These are phyloP conservation scores for Trametes elegans DNA, from an alignment of 768 basidiomycete species.

Conservation along the genomic window DNA sequence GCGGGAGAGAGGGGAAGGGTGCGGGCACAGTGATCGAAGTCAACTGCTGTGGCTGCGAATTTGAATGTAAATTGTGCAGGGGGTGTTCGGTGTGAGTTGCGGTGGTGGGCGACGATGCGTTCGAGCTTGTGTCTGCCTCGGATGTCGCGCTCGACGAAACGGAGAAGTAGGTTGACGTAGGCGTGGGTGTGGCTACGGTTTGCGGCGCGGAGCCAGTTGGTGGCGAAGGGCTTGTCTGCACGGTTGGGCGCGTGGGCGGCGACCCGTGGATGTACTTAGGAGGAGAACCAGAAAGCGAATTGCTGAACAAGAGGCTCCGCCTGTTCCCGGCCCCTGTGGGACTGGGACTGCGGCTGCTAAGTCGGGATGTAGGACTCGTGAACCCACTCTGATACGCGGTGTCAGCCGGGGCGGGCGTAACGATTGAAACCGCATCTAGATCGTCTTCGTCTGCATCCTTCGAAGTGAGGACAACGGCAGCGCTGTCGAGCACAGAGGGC, in stretches of 20 bases:
- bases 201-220: constrained; percentile 10
- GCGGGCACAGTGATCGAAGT: constrained; percentile 26
- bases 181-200: constrained; percentile 31
- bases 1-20: constrained; percentile 32
- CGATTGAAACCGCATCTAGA: constrained; percentile 59
- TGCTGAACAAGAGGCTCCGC: constrained; percentile 35
- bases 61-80: constrained; percentile 28
- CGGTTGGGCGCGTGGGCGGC: constrained; percentile 25
- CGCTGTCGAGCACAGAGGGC: constrained; percentile 82
- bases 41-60: constrained; percentile 18
- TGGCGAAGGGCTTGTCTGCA: constrained; percentile 25
- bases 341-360: constrained; percentile 69
- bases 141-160: constrained; percentile 26
- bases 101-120: constrained; percentile 39
- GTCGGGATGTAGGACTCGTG: constrained; percentile 58
- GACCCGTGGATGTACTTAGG: constrained; percentile 18
- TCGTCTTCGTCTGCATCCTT: constrained; percentile 37
- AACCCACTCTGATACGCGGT: constrained; percentile 49
- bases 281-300: constrained; percentile 20
- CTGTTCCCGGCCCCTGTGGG: constrained; percentile 42
- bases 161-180: constrained; percentile 51
- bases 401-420: constrained; percentile 47
- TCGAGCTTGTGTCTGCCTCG: constrained; percentile 29
- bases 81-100: constrained; percentile 34
- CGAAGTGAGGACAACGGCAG: constrained; percentile 66